These are phyloP conservation scores for Trichoderma hamatum DNA, from an alignment of 2,329 filamentous ascomycete genomes.

Conservation along the genomic window DNA sequence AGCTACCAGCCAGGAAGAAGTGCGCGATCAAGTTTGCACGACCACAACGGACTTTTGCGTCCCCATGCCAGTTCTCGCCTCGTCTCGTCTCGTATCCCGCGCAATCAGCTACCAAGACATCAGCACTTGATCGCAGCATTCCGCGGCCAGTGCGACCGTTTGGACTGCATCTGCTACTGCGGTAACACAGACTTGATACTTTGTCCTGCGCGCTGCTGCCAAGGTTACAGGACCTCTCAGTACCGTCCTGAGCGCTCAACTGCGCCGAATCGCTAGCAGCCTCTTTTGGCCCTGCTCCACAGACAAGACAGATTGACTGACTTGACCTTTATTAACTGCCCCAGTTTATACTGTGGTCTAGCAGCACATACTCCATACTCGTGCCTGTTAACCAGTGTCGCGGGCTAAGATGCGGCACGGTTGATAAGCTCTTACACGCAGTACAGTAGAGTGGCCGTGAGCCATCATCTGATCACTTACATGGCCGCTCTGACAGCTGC, in stretches of 20 bases:
- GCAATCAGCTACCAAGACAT: not conserved
- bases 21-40: not conserved
- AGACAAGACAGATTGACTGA: not conserved
- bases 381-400: not conserved
- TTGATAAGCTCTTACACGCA: not conserved
- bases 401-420: not conserved
- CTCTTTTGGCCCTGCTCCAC: conserved; percentile 13
- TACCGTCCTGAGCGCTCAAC: conserved; percentile 17
- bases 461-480: not conserved
- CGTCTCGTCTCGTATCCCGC: not conserved
- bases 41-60: not conserved
- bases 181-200: not conserved
- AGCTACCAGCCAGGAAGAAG: not conserved
- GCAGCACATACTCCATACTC: not conserved
- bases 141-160: not conserved
- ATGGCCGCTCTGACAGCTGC: not conserved
- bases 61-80: not conserved
- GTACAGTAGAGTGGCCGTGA: not conserved
- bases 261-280: conserved; percentile 21
- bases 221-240: conserved; percentile 1
- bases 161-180: not conserved
- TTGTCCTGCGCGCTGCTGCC: not conserved
- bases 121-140: not conserved
- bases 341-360: not conserved
- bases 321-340: not conserved